Percentiles rank a stretch among this genome's conserved stretches.
Conservation (phyloP, 116 monocot species). For the Zostera marina region DNA sequence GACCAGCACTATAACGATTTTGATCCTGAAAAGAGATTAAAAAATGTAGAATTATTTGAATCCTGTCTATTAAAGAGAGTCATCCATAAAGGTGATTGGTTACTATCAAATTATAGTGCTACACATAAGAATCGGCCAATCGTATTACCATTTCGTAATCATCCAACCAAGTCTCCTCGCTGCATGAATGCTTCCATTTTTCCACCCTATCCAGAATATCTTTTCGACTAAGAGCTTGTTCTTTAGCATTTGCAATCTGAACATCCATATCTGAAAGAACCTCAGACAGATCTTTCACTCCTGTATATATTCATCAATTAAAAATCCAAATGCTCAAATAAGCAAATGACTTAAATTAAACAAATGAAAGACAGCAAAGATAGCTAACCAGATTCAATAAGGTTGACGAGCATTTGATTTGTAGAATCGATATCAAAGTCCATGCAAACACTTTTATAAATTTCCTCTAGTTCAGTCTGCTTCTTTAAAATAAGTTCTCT, state of each 20-base stretch:
- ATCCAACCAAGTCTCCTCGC: conserved; percentile 87
- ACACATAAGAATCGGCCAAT: neutral
- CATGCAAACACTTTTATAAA: conserved; percentile 64
- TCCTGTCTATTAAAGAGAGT: too few relatives aligned
- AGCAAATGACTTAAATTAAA: neutral
- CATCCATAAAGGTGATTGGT: too few relatives aligned
- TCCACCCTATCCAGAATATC: conserved; percentile 90
- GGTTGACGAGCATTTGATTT: conserved; percentile 27
- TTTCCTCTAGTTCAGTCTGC: conserved; percentile 78
- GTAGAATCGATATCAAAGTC: conserved; percentile 42
- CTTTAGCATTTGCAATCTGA: conserved; percentile 63
- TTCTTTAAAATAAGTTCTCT: conserved; percentile 76
- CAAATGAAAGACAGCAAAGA: neutral
- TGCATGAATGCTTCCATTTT: conserved; percentile 60
- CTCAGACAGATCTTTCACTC: conserved; percentile 46
- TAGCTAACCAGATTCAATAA: conserved; percentile 67
- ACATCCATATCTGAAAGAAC: conserved; percentile 52
- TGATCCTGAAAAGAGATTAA: conserved; percentile 40
- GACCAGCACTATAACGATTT: conserved; percentile 78
- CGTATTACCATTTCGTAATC: conserved; percentile 78
- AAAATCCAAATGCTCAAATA: too few relatives aligned
- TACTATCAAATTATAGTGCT: too few relatives aligned
- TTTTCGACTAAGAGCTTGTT: conserved; percentile 67
- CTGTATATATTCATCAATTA: conserved; percentile 15
- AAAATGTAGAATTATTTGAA: neutral